These are phyloP conservation scores for Alternaria longipes DNA, from an alignment of 2,329 filamentous ascomycete species.

Conservation along the genomic window DNA sequence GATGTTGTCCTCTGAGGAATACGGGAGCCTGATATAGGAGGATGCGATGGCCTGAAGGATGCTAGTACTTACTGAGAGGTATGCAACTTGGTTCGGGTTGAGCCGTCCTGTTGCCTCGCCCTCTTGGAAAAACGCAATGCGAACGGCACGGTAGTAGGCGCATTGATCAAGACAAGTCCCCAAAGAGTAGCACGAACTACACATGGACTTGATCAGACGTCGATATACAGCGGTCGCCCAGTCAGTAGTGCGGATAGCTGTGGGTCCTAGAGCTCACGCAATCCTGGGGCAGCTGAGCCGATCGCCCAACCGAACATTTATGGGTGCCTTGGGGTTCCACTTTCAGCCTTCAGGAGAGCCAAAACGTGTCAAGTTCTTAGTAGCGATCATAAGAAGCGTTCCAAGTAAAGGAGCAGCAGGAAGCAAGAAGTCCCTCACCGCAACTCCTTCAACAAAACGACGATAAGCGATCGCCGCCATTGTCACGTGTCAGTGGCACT, in stretches of 20 bases:
- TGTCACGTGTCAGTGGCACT: slow-evolving; percentile 45
- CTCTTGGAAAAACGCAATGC: not conserved
- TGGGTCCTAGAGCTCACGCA: slow-evolving; percentile 35
- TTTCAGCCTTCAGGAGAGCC: slow-evolving; percentile 24
- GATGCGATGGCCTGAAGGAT: not conserved
- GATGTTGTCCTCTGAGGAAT: slow-evolving; percentile 2
- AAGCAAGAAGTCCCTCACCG: slow-evolving; percentile 22
- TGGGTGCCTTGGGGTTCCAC: slow-evolving; percentile 42
- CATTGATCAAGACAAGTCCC: not conserved
- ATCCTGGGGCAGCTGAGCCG: slow-evolving; percentile 36
- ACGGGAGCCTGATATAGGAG: slow-evolving; percentile 8
- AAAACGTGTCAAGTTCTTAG: slow-evolving; percentile 46
- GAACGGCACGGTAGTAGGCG: not conserved
- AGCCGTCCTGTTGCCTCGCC: not conserved
- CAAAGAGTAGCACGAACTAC: not conserved
- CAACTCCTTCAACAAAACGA: slow-evolving; percentile 24
- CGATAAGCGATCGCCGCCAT: slow-evolving; percentile 34
- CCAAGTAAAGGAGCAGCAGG: slow-evolving; percentile 8
- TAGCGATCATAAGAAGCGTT: slow-evolving; percentile 27
- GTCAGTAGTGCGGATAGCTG: slow-evolving; percentile 25
- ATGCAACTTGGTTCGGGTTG: not conserved
- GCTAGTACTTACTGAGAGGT: not conserved
- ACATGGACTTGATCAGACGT: slow-evolving; percentile 2
- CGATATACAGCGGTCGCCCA: slow-evolving; percentile 1
- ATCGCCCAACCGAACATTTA: slow-evolving; percentile 28